Evolutionary conservation across 768 basidiomycete species (phyloP).

Genomic region (Calocybe indica): DNA sequence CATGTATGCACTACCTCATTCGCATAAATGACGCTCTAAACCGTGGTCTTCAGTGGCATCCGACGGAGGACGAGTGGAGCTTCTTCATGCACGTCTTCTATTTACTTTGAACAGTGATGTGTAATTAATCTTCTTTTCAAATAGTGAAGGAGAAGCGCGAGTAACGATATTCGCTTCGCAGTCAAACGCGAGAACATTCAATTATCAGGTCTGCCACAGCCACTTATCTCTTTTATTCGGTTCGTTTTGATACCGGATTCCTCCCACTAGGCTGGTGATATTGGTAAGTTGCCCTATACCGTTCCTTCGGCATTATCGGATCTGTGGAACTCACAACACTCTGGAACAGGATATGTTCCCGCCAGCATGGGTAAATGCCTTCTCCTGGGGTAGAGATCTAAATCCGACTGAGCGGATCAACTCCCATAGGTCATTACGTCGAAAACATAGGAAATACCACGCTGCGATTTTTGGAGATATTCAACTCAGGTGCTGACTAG

Average conservation of each 20-base stretch:
- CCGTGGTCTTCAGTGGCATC: slow-evolving; percentile 51
- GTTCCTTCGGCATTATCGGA: too few species aligned
- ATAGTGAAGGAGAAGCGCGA: slow-evolving; percentile 46
- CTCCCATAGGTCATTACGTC: slow-evolving; percentile 39
- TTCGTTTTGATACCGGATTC: not conserved
- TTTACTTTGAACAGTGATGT: not conserved
- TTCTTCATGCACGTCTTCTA: slow-evolving; percentile 42
- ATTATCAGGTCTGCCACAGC: slow-evolving; percentile 38
- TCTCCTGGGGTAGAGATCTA: not conserved
- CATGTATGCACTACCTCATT: too few species aligned
- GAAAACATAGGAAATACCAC: slow-evolving; percentile 50
- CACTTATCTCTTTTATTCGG: not conserved
- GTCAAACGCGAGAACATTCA: slow-evolving; percentile 50
- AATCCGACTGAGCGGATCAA: slow-evolving; percentile 4
- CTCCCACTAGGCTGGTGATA: slow-evolving; percentile 42
- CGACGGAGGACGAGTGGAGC: slow-evolving; percentile 61
- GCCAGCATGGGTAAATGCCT: slow-evolving; percentile 41
- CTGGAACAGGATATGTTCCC: slow-evolving; percentile 43
- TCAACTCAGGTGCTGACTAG: slow-evolving; percentile 29
- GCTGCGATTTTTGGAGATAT: slow-evolving; percentile 42
- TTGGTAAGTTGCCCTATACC: slow-evolving; percentile 28
- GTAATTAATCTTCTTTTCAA: slow-evolving; percentile 2
- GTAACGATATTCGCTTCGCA: slow-evolving; percentile 51
- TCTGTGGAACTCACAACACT: slow-evolving; percentile 2
- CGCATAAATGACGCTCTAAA: too few species aligned